Evolutionary conservation across 768 basidiomycete genomes (phyloP).

Genomic region (Pulveroboletus sp.): DNA sequence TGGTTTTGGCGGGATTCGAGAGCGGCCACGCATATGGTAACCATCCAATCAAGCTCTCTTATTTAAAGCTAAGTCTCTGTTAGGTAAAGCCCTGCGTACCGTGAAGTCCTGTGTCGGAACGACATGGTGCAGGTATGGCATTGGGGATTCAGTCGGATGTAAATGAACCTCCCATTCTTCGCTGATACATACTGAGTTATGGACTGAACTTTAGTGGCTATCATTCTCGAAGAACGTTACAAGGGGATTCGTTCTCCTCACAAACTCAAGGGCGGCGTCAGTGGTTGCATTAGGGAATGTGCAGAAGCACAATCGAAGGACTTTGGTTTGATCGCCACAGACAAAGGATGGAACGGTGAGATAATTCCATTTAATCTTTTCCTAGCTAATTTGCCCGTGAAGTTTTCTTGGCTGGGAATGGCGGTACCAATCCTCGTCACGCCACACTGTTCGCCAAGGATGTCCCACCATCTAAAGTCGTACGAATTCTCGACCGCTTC

Average conservation of each 20-base stretch:
- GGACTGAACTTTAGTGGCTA: conserved; percentile 47
- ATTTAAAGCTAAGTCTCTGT: not conserved
- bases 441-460: conserved; percentile 65
- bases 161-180: not conserved
- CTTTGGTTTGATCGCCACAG: conserved; percentile 74
- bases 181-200: not conserved
- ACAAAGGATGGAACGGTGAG: conserved; percentile 75
- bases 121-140: conserved; percentile 67
- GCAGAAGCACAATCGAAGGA: conserved; percentile 76
- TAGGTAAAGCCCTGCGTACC: conserved; percentile 55
- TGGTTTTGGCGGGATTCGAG: conserved; percentile 66
- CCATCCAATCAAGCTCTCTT: not conserved
- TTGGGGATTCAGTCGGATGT: conserved; percentile 71
- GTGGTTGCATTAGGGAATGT: conserved; percentile 73
- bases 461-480: conserved; percentile 62
- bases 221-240: conserved; percentile 70
- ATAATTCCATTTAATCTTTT: not conserved
- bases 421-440: conserved; percentile 60
- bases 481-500: conserved; percentile 63
- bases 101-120: conserved; percentile 80
- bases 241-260: conserved; percentile 68
- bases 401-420: conserved; percentile 63
- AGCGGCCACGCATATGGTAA: conserved; percentile 76
- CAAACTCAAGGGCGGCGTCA: conserved; percentile 76
- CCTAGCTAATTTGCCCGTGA: no score